phyloP scores from a whole-genome alignment of 768 basidiomycete genomes.

The Boletus tomentosulus region DNA sequence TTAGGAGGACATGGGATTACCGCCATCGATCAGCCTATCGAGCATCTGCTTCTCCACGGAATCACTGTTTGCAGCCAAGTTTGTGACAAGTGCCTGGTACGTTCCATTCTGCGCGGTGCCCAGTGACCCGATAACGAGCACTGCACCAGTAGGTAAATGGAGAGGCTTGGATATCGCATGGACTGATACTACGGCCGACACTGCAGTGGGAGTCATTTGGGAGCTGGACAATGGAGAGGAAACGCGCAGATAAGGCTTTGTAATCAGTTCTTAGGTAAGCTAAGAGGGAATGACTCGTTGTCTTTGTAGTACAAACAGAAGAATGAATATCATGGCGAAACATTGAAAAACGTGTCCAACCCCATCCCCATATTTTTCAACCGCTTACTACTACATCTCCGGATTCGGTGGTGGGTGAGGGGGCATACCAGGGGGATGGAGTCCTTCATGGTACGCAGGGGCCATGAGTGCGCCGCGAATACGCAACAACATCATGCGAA shows the following conservation, averaged over 20 bases:
- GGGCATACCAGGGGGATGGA: conserved; percentile 36
- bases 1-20: conserved; percentile 35
- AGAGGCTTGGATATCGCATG: conserved; percentile 11
- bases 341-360: not conserved
- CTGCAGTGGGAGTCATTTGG: conserved; percentile 61
- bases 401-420: conserved; percentile 34
- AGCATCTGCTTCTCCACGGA: conserved; percentile 75
- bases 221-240: not conserved
- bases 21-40: conserved; percentile 77
- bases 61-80: conserved; percentile 46
- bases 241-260: conserved; percentile 1
- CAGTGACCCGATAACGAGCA: conserved; percentile 75
- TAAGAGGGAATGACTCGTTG: not conserved
- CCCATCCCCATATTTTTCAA: not conserved
- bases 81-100: conserved; percentile 67
- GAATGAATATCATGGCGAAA: conserved; percentile 3
- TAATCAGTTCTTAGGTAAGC: conserved; percentile 25
- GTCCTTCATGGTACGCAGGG: conserved; percentile 34
- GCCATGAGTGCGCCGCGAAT: conserved; percentile 70
- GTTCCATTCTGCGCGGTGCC: conserved; percentile 74
- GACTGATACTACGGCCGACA: conserved; percentile 30
- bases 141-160: conserved; percentile 34
- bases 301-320: not conserved
- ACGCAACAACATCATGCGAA: conserved; percentile 79
- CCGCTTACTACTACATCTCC: conserved; percentile 27